These are phyloP conservation scores for Lactarius hengduanensis DNA, from an alignment of 768 basidiomycete species.

Conservation along the genomic window DNA sequence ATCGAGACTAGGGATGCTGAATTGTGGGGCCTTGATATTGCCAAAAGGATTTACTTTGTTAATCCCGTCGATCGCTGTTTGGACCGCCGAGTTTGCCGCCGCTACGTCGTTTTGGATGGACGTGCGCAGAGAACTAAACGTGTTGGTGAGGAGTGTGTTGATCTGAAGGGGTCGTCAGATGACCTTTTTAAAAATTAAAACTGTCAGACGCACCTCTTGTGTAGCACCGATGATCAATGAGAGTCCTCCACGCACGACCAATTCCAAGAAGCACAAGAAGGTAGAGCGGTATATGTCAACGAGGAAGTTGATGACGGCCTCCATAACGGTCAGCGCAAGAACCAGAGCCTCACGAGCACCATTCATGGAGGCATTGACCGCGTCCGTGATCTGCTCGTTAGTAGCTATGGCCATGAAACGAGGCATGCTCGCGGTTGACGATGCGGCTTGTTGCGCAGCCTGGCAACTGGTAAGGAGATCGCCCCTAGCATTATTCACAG, in stretches of 20 bases:
- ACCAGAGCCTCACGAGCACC: constrained; percentile 73
- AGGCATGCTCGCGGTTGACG: constrained; percentile 80
- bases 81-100: constrained; percentile 66
- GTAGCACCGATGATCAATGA: constrained; percentile 80
- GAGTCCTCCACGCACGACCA: constrained; percentile 80
- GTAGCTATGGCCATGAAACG: constrained; percentile 84
- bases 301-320: constrained; percentile 87
- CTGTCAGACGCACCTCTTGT: constrained; percentile 58
- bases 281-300: constrained; percentile 91
- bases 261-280: constrained; percentile 89
- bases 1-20: constrained; percentile 72
- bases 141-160: constrained; percentile 60
- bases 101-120: constrained; percentile 70
- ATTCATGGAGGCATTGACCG: constrained; percentile 76
- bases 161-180: constrained; percentile 47
- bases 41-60: constrained; percentile 77
- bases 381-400: constrained; percentile 74
- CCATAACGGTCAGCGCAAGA: constrained; percentile 77
- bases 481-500: constrained; percentile 66
- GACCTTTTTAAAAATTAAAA: not conserved
- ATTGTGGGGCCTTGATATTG: constrained; percentile 65
- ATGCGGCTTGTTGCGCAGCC: constrained; percentile 82
- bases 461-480: constrained; percentile 81
- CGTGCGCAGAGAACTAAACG: constrained; percentile 59
- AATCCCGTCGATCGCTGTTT: constrained; percentile 58